Conservation (phyloP, 169 alveolate species). For the Eimeria necatrix region DNA sequence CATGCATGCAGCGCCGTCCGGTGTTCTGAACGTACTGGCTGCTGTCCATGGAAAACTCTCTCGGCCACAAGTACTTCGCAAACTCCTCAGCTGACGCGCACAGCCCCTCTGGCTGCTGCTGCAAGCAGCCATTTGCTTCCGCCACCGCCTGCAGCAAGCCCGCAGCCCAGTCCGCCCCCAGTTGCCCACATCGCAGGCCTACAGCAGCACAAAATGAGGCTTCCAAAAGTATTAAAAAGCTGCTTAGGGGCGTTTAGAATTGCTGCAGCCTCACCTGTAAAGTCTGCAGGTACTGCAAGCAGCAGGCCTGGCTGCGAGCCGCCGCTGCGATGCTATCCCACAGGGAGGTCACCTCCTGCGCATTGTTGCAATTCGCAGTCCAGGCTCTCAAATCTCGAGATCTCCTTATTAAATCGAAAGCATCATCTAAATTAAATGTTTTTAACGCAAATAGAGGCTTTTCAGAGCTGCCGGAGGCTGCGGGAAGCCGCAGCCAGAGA, state of each 20-base stretch:
- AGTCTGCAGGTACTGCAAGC: slow-evolving; percentile 50
- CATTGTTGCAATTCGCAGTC: not conserved
- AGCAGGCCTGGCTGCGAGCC: slow-evolving; percentile 58
- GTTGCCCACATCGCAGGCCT: no score
- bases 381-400: no score
- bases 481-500: not conserved
- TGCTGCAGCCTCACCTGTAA: not conserved
- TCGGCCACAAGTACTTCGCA: slow-evolving; percentile 32
- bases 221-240: no score
- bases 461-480: no score
- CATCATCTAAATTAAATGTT: no score
- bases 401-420: no score
- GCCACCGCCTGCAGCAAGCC: slow-evolving; percentile 44
- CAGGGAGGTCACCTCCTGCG: slow-evolving; percentile 67
- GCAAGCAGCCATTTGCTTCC: slow-evolving; percentile 31
- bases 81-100: slow-evolving; percentile 9
- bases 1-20: not conserved
- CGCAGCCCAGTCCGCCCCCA: not conserved
- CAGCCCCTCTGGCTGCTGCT: not conserved
- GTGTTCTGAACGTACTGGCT: slow-evolving; percentile 1
- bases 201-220: not conserved
- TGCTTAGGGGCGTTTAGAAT: no score
- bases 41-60: slow-evolving; percentile 11
- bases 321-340: slow-evolving; percentile 59
- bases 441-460: no score